Evolutionary conservation across 129 eudicot species (phyloP).

Genomic region (Rutidosis leptorrhynchoides): DNA sequence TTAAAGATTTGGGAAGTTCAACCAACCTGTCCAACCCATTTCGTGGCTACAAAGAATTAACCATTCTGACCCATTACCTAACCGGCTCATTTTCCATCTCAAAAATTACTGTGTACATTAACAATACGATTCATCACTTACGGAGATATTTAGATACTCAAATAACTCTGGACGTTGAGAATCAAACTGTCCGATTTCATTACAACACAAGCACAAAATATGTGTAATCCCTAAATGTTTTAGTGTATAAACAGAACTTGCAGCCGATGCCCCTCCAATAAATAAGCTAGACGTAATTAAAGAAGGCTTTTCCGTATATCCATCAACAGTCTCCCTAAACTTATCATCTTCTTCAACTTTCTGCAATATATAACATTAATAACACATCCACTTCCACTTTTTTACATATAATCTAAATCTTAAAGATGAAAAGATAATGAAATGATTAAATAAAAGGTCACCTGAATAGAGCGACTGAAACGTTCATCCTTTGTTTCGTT

Average conservation of each 20-base stretch:
- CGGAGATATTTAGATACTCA: conserved; percentile 70
- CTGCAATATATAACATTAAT: no score
- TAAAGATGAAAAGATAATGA: neutral
- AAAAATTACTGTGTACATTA: neutral
- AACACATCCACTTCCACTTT: no score
- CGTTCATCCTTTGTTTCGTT: conserved; percentile 34
- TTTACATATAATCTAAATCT: no score
- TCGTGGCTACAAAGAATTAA: no score
- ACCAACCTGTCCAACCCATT: neutral
- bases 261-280: conserved; percentile 96
- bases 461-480: conserved; percentile 39
- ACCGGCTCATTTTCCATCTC: neutral
- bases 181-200: conserved; percentile 93
- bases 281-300: conserved; percentile 45
- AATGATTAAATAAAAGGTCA: conserved; percentile 28
- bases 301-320: conserved; percentile 84
- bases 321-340: conserved; percentile 56
- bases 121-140: conserved; percentile 41
- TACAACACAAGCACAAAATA: conserved; percentile 79
- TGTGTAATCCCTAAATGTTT: conserved; percentile 90
- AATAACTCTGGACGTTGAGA: conserved; percentile 78
- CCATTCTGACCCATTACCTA: neutral
- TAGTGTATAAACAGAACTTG: conserved; percentile 89
- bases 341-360: no score
- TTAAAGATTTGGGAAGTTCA: neutral